phyloP scores from a whole-genome alignment of 768 basidiomycete genomes.

The Crepidotus variabilis region DNA sequence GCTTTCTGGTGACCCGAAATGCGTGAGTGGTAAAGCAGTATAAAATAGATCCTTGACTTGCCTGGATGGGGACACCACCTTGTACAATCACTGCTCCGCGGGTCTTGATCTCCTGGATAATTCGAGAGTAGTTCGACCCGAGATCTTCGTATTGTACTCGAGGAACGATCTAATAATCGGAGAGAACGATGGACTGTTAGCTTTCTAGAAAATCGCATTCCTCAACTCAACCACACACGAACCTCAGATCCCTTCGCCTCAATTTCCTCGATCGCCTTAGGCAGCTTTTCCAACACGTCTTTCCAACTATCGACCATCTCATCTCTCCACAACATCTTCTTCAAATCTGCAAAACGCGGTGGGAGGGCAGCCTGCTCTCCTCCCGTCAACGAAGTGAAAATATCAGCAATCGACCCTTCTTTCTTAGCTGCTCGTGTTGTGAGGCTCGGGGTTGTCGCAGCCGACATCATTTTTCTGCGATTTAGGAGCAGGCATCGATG shows the following conservation, averaged over 20 bases:
- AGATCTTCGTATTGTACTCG: constrained; percentile 42
- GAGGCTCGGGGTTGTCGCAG: constrained; percentile 3
- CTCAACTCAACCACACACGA: constrained; percentile 6
- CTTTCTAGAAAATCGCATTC: neutral
- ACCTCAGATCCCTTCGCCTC: constrained; percentile 43
- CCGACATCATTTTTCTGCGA: constrained; percentile 8
- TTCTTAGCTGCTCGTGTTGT: constrained; percentile 24
- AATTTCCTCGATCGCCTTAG: constrained; percentile 44
- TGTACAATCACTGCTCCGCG: constrained; percentile 55
- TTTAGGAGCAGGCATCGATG: too few species aligned
- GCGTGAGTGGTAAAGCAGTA: neutral
- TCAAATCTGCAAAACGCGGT: constrained; percentile 54
- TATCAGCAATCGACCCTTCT: constrained; percentile 36
- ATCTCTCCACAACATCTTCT: constrained; percentile 49
- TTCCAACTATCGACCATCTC: constrained; percentile 48
- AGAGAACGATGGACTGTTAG: neutral
- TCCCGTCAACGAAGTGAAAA: constrained; percentile 36
- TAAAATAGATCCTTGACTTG: constrained; percentile 20
- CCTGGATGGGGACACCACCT: constrained; percentile 52
- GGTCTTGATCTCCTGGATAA: constrained; percentile 40
- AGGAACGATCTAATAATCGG: constrained; percentile 43
- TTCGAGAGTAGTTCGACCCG: constrained; percentile 30
- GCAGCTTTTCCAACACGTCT: constrained; percentile 47
- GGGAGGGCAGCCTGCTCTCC: constrained; percentile 41
- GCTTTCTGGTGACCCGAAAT: constrained; percentile 41